Evolutionary conservation across 352 stramenopile species (phyloP).

Genomic region (Globisporangium middletonii): DNA sequence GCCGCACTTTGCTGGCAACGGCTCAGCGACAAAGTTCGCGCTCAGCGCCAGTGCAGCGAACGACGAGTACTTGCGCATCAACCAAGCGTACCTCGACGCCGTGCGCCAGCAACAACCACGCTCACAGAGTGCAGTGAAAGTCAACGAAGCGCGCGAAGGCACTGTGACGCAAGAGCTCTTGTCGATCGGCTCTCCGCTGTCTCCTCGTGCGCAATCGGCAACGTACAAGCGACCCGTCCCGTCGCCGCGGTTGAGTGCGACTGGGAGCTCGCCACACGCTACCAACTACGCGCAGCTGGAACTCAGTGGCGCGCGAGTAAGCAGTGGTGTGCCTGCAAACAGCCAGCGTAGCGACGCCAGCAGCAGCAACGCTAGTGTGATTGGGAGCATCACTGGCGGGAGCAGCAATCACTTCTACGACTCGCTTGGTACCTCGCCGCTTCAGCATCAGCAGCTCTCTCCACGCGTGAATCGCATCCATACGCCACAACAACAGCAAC

Average conservation of each 20-base stretch:
- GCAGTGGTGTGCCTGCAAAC: background rate
- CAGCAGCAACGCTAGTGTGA: background rate
- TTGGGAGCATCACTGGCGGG: background rate
- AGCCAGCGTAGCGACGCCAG: background rate
- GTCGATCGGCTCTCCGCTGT: conserved; percentile 3
- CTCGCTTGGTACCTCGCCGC: background rate
- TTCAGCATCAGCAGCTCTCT: conserved; percentile 2
- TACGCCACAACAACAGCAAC: background rate
- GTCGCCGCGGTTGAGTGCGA: background rate
- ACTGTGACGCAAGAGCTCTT: conserved; percentile 1
- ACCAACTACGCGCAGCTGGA: background rate
- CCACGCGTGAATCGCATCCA: conserved; percentile 2
- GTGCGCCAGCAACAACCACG: conserved; percentile 14
- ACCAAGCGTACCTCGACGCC: background rate
- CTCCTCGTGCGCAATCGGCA: conserved; percentile 10
- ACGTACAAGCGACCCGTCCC: conserved; percentile 7
- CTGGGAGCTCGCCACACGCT: background rate
- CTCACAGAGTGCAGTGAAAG: conserved; percentile 8
- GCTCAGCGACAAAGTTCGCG: background rate
- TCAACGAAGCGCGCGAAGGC: conserved; percentile 8
- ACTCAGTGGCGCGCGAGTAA: conserved; percentile 2
- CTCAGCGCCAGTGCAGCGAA: background rate
- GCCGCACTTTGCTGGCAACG: conserved; percentile 2
- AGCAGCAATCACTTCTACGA: conserved; percentile 1
- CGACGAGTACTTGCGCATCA: conserved; percentile 3